A percentile compares a stretch with the other conserved stretches of the same genome.
These are phyloP conservation scores for Mycena vitilis DNA, from an alignment of 768 basidiomycete genomes.

Conservation along the genomic window DNA sequence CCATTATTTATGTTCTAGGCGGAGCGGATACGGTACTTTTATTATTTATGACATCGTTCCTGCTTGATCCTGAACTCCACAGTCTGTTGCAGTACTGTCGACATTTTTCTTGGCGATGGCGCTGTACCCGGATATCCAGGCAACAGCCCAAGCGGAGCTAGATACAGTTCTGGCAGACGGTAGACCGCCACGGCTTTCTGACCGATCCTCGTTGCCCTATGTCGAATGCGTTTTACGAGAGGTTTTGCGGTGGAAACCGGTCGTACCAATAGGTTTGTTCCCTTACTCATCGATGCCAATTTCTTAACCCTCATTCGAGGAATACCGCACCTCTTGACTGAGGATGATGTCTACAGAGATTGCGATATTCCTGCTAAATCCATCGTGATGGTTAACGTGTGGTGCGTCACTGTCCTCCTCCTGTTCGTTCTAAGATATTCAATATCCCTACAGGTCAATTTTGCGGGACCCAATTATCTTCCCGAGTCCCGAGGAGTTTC, in stretches of 20 bases:
- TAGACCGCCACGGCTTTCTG: constrained; percentile 36
- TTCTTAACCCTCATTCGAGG: constrained; percentile 16
- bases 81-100: constrained; percentile 27
- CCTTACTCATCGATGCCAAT: background rate
- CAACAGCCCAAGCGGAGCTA: constrained; percentile 41
- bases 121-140: constrained; percentile 42
- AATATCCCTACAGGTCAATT: constrained; percentile 46
- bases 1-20: constrained; percentile 1
- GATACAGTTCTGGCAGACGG: constrained; percentile 35
- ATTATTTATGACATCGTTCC: background rate
- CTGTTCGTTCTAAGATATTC: background rate
- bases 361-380: constrained; percentile 42
- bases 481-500: constrained; percentile 47
- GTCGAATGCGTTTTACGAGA: constrained; percentile 41
- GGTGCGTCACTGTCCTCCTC: constrained; percentile 29
- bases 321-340: constrained; percentile 37
- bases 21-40: constrained; percentile 23
- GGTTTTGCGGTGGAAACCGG: constrained; percentile 42
- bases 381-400: constrained; percentile 41
- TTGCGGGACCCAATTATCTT: constrained; percentile 51
- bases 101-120: constrained; percentile 35
- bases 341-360: constrained; percentile 42
- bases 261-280: constrained; percentile 37
- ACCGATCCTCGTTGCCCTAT: constrained; percentile 41
- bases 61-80: background rate